Base-by-base conservation (phyloP, 805 yeast genomes). In the Kregervanrija pseudodelftensis region DNA sequence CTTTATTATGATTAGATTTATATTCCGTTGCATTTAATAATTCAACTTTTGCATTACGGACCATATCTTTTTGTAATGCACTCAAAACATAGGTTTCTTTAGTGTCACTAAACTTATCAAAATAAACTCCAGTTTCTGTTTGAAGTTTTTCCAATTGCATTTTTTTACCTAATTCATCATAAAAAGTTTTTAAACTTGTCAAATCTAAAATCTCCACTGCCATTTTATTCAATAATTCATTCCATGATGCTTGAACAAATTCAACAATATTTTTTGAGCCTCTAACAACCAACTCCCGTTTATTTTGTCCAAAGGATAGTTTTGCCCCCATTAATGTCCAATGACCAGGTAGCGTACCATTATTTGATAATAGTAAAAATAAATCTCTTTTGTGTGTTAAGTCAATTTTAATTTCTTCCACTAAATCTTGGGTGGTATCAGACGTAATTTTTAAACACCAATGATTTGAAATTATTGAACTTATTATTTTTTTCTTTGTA, bases 301-400 rank as follows among this genome's bases (percentile, higher is more conserved):
- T 53, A 12, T 57, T 56, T 1, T 56, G 46, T 30, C 52, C 53
- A 32, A 65, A 47, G 11, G 60, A 54, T 16, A 66, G 40, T 36
- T 54, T 58, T 5, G 68, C 70, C n/a, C 69, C 69, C 22, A 60
- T 46, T 30, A 59, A 49, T 9, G 66, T 49, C 68, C 68, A 65
- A n/a, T 58, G 58, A 44, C 58, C 59, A 38, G 63, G 54, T 31
- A 65, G 40, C 28, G 55, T 53, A 3, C 68, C 68, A 3, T 51
- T 53, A 38, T 61, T 57, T 31, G 66, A 59, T 5, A 65, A 50
- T 16, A 66, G 43, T 30, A 66, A 48, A 41, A 63, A 64, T 16
- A 62, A 47, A 31, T 64, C 67, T 41, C 64, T 51, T 9, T 58
- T 46, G 42, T 53, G 56, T 3, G 57, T 56, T 12, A 65, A 44